phyloP scores from a whole-genome alignment of 768 basidiomycete species.

The Asterophora parasitica region DNA sequence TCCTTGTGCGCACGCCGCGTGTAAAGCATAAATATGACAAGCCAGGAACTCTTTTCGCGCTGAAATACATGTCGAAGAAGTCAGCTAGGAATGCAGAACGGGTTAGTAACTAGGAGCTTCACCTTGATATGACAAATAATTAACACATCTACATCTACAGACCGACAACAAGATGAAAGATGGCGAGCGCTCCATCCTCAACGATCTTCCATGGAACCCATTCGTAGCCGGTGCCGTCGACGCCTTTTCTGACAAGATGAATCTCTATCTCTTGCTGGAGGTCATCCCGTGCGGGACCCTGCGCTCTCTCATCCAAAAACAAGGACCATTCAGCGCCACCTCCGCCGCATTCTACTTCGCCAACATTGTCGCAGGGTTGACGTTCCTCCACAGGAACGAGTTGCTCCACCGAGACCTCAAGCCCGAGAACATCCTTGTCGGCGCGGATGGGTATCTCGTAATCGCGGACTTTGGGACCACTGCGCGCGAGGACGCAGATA shows the following conservation, averaged over 20 bases:
- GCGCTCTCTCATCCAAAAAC: slow-evolving; percentile 28
- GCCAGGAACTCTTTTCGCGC: slow-evolving; percentile 36
- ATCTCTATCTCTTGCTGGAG: slow-evolving; percentile 50
- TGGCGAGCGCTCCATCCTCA: slow-evolving; percentile 38
- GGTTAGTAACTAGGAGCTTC: not conserved
- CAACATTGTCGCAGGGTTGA: slow-evolving; percentile 47
- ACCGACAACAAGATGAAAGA: slow-evolving; percentile 26
- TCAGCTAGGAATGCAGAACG: slow-evolving; percentile 25
- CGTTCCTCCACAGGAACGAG: slow-evolving; percentile 39
- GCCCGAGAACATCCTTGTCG: slow-evolving; percentile 54
- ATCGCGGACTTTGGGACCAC: slow-evolving; percentile 50
- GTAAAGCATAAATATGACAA: slow-evolving; percentile 27
- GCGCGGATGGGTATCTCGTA: slow-evolving; percentile 49
- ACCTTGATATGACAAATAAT: not conserved
- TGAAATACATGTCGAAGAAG: slow-evolving; percentile 39
- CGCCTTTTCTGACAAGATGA: slow-evolving; percentile 40
- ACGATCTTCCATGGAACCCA: slow-evolving; percentile 45
- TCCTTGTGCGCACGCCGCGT: slow-evolving; percentile 34
- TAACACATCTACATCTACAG: slow-evolving; percentile 15
- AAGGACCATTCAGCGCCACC: slow-evolving; percentile 26
- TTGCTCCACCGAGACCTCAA: slow-evolving; percentile 55
- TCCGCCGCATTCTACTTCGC: slow-evolving; percentile 47
- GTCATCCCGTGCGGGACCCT: slow-evolving; percentile 42
- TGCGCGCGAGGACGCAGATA: slow-evolving; percentile 16
- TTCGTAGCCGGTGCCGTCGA: slow-evolving; percentile 46